phyloP scores from a whole-genome alignment of 495 filamentous ascomycete species.

The Penicillium diatomitis region DNA sequence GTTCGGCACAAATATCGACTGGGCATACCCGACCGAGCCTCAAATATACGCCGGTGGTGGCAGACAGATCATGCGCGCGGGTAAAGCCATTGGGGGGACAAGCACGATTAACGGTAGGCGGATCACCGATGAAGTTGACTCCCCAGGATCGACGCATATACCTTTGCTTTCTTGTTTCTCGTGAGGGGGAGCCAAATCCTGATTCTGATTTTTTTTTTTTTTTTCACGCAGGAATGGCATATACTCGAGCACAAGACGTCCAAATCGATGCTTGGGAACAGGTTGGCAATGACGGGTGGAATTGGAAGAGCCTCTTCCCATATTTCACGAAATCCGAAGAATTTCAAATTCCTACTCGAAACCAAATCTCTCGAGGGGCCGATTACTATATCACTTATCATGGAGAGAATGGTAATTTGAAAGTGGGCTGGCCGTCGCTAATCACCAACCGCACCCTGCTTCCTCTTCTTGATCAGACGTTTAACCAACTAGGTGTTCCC shows the following conservation, averaged over 20 bases:
- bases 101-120: conserved; percentile 41
- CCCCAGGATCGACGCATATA: not conserved
- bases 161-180: not conserved
- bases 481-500: conserved; percentile 23
- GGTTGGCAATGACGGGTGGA: conserved; percentile 57
- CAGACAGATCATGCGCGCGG: conserved; percentile 33
- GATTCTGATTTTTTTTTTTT: not conserved
- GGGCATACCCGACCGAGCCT: conserved; percentile 37
- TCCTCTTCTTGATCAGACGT: conserved; percentile 16
- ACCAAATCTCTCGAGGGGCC: conserved; percentile 31
- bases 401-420: conserved; percentile 34
- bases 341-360: conserved; percentile 27
- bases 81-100: conserved; percentile 44
- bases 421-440: conserved; percentile 36
- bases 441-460: conserved; percentile 18
- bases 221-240: conserved; percentile 34
- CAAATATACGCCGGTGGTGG: conserved; percentile 29
- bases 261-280: conserved; percentile 47
- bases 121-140: not conserved
- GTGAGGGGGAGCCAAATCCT: no score
- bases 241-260: conserved; percentile 26
- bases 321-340: conserved; percentile 45
- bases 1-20: conserved; percentile 39
- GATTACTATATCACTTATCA: conserved; percentile 38
- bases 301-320: conserved; percentile 47